Conservation (phyloP, 192 early-diverging fungal species). For the Lunasporangiospora selenospora region DNA sequence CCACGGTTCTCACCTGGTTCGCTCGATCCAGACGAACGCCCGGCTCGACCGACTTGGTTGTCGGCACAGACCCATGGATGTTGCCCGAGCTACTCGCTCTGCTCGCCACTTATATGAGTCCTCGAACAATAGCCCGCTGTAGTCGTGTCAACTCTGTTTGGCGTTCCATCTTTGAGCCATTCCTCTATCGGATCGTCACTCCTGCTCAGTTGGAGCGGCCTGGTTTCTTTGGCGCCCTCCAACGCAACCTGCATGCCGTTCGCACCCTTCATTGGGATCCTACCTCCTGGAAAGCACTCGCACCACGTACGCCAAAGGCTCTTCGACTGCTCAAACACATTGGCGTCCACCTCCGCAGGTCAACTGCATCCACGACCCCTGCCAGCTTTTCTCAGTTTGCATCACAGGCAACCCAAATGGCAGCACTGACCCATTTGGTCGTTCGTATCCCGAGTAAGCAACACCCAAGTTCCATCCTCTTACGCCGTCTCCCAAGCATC, state of each 20-base stretch:
- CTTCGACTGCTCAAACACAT: too few species aligned
- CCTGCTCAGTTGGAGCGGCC: constrained; percentile 26
- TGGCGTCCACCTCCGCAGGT: too few species aligned
- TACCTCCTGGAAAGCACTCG: too few species aligned
- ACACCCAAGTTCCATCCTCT: constrained; percentile 29
- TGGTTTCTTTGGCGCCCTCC: constrained; percentile 14
- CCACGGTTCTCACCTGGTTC: too few species aligned
- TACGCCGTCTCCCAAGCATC: constrained; percentile 10
- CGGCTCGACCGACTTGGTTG: not conserved
- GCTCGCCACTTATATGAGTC: constrained; percentile 21
- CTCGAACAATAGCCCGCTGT: constrained; percentile 15
- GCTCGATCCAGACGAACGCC: too few species aligned
- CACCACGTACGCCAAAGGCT: too few species aligned
- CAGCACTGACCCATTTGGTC: constrained; percentile 12
- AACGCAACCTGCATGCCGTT: too few species aligned
- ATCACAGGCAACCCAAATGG: constrained; percentile 13
- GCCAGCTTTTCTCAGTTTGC: too few species aligned
- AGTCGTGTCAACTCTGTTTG: constrained; percentile 26
- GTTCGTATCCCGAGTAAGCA: constrained; percentile 29
- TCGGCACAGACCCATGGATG: constrained; percentile 10
- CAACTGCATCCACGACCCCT: too few species aligned
- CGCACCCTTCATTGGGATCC: too few species aligned
- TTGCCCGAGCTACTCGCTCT: constrained; percentile 30
- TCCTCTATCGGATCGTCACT: constrained; percentile 20
- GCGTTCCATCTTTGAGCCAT: constrained; percentile 28